phyloP scores from a whole-genome alignment of 495 filamentous ascomycete genomes.

The Usnea hakonensis region DNA sequence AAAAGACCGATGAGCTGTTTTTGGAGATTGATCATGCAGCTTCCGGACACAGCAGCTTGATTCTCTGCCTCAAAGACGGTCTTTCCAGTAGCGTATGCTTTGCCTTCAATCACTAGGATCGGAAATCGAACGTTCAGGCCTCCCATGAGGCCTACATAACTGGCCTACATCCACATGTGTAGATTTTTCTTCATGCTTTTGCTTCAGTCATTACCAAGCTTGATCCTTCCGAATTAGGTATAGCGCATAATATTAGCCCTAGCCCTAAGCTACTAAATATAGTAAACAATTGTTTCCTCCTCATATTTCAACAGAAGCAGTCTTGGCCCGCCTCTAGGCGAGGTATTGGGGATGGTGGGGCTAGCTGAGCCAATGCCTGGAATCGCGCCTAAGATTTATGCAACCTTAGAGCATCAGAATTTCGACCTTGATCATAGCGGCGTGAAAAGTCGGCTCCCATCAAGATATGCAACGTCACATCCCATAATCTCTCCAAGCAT shows the following conservation, averaged over 20 bases:
- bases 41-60: conserved; percentile 27
- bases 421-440: neutral
- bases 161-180: no score
- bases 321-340: neutral
- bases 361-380: neutral
- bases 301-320: no score
- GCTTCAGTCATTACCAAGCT: no score
- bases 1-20: conserved; percentile 21
- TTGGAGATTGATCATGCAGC: conserved; percentile 25
- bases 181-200: no score
- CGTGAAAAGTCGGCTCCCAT: neutral
- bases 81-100: conserved; percentile 23
- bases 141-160: no score
- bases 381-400: neutral
- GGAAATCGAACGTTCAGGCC: no score
- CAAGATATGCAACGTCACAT: neutral
- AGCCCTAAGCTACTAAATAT: no score
- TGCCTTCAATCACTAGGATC: conserved; percentile 20
- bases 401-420: neutral
- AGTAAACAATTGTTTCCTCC: no score
- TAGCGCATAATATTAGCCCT: no score
- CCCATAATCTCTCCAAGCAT: neutral
- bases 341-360: neutral
- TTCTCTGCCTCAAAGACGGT: conserved; percentile 24
- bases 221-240: no score